Evolutionary conservation across 75 land plant genomes (phyloP), one percentile per base, ranked within the genome.

Genomic region (Pinus tabuliformis): DNA sequence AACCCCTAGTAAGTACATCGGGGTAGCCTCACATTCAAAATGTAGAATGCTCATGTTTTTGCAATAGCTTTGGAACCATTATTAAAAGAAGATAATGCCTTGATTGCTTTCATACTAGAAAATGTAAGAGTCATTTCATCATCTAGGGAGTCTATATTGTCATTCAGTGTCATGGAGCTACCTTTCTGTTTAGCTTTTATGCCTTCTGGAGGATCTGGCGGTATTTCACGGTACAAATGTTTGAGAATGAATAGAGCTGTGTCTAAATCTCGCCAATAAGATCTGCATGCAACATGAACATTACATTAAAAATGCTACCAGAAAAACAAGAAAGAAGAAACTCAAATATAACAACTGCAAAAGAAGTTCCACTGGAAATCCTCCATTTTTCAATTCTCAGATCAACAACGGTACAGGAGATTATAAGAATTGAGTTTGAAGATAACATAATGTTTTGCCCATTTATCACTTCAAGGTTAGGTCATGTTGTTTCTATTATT

Each of bases 201-300:
- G n/a, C 77, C 45, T 16, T 52, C 59, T 18, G 79, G 79, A 58
- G 92, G 86, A 39, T 97, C 91, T 74, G 87, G 90, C 24, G 92
- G 89, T 75, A 95, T 92, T 54, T 95, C 91, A 56, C 86, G 78
- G 74, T 97, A 97, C n/a, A 95, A 66, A 71, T 97, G 98, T 77
- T 92, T 97, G 59, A 97, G 78, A 59, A 97, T 95, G 84, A 97
- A 95, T n/a, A 97, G 89, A 21, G 98, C 99, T 58, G 99, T 97
- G 78, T 97, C 99, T n/a, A 77, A 75, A 81, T 97, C 99, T 62
- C 93, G 84, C 99, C 99, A 97, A 60, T 97, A 97, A 62, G 93
- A 90, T 62, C 99, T 97, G 89, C 64, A 75, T 17, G 15, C 52
- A 39, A 21, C 24, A 73, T 9, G 54, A 8, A 11, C 54, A 2